phyloP scores from a whole-genome alignment of 495 filamentous ascomycete species.

The Xylaria nigripes region DNA sequence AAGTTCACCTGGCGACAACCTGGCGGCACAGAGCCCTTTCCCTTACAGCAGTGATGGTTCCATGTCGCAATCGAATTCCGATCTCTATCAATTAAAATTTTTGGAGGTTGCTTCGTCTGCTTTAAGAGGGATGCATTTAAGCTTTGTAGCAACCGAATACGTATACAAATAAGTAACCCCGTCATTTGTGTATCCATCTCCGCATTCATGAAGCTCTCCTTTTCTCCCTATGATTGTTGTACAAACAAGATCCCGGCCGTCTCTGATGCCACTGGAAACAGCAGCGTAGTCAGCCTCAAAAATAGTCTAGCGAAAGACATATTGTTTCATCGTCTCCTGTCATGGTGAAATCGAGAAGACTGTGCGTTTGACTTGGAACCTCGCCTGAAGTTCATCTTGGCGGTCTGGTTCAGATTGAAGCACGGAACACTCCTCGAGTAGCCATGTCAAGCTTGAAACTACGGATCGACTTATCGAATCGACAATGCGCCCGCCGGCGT shows the following conservation, averaged over 20 bases:
- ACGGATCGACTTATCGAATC: background rate
- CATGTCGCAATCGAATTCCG: too few species aligned
- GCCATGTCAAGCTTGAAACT: background rate
- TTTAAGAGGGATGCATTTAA: too few species aligned
- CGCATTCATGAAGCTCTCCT: background rate
- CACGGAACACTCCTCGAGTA: background rate
- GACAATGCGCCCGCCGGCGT: background rate
- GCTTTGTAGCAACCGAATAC: too few species aligned
- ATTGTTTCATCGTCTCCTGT: conserved; percentile 11
- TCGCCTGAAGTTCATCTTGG: background rate
- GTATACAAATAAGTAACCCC: too few species aligned
- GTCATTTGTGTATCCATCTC: background rate
- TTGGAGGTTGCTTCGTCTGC: too few species aligned
- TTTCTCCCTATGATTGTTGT: background rate
- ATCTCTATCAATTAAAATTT: too few species aligned
- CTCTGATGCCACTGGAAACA: background rate
- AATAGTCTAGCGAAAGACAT: background rate
- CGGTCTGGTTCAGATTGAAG: background rate
- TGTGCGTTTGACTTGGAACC: background rate
- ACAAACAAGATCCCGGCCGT: conserved; percentile 1
- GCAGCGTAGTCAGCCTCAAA: background rate
- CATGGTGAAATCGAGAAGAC: background rate
- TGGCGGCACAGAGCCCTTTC: too few species aligned
- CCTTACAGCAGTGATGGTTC: too few species aligned
- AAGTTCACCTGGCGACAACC: too few species aligned